Evolutionary conservation across 768 basidiomycete genomes (phyloP).

Genomic region (Leccinellum albellum): DNA sequence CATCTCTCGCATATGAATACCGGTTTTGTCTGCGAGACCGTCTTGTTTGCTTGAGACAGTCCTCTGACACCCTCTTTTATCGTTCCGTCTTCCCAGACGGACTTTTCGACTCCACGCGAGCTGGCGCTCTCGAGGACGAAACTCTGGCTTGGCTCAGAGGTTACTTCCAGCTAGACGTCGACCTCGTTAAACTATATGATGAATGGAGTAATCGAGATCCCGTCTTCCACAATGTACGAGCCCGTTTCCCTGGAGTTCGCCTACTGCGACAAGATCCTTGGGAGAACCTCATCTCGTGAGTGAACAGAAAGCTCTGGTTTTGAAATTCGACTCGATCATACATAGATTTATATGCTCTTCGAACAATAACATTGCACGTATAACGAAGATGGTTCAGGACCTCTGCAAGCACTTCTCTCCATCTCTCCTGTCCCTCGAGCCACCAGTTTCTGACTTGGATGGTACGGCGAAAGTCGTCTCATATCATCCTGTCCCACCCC

Average conservation of each 20-base stretch:
- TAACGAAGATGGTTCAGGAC: constrained; percentile 87
- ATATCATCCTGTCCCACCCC: constrained; percentile 85
- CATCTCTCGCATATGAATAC: constrained; percentile 56
- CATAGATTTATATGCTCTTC: constrained; percentile 94
- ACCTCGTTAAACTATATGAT: constrained; percentile 66
- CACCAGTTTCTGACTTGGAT: constrained; percentile 29
- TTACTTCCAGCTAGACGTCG: constrained; percentile 86
- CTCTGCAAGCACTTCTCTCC: constrained; percentile 77
- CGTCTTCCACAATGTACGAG: constrained; percentile 63
- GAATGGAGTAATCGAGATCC: constrained; percentile 73
- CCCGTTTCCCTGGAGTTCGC: constrained; percentile 75
- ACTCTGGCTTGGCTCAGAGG: constrained; percentile 73
- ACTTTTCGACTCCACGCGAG: constrained; percentile 31
- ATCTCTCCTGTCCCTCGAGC: constrained; percentile 51
- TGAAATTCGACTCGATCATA: constrained; percentile 8
- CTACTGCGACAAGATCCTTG: constrained; percentile 92
- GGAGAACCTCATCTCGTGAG: constrained; percentile 92
- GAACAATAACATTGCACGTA: constrained; percentile 94
- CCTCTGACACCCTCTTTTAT: constrained; percentile 61
- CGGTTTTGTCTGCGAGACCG: constrained; percentile 78
- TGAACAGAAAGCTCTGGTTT: constrained; percentile 18
- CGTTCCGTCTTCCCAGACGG: constrained; percentile 59
- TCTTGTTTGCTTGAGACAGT: constrained; percentile 79
- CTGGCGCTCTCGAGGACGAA: constrained; percentile 48
- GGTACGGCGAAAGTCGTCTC: constrained; percentile 28